A percentile compares a stretch with the other conserved stretches of the same genome.
phyloP scores from a whole-genome alignment of 2,329 filamentous ascomycete genomes.

The Hymenotorrendiella dingleyae region DNA sequence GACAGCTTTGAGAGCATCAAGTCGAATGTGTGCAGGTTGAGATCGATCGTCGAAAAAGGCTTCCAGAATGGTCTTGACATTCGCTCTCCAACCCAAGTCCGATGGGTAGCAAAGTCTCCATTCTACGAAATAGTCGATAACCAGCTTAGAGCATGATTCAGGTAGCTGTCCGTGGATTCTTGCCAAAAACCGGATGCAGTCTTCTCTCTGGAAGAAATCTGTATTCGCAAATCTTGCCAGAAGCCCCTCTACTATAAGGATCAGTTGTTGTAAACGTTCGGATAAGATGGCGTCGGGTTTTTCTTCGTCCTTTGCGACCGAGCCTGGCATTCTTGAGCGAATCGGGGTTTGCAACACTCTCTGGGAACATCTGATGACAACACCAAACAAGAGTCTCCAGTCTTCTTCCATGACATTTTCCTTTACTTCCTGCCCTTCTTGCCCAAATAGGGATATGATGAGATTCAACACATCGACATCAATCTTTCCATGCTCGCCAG shows the following conservation, averaged over 20 bases:
- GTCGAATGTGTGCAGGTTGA: slow-evolving; percentile 56
- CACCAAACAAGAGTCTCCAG: slow-evolving; percentile 55
- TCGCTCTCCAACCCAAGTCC: slow-evolving; percentile 60
- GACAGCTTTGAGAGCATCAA: slow-evolving; percentile 55
- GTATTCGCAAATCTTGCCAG: slow-evolving; percentile 35
- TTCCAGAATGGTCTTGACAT: slow-evolving; percentile 53
- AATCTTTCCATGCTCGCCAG: slow-evolving; percentile 27
- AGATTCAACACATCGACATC: slow-evolving; percentile 29
- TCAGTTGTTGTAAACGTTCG: slow-evolving; percentile 26
- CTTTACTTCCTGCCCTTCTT: slow-evolving; percentile 46
- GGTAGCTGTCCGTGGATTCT: slow-evolving; percentile 56
- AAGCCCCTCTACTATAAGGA: slow-evolving; percentile 28
- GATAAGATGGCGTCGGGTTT: slow-evolving; percentile 16
- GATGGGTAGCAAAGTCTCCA: slow-evolving; percentile 68
- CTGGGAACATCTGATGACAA: slow-evolving; percentile 48
- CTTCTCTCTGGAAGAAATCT: slow-evolving; percentile 58
- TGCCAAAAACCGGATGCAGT: slow-evolving; percentile 62
- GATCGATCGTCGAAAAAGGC: slow-evolving; percentile 57
- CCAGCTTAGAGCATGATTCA: slow-evolving; percentile 56
- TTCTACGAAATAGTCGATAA: slow-evolving; percentile 63
- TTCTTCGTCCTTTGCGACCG: slow-evolving; percentile 19
- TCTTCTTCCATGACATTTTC: slow-evolving; percentile 57
- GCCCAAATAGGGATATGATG: slow-evolving; percentile 50
- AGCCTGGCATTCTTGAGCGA: slow-evolving; percentile 17
- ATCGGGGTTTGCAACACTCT: slow-evolving; percentile 26